A percentile compares a stretch with the other conserved stretches of the same genome.
Evolutionary conservation across 2,329 filamentous ascomycete species (phyloP).

Genomic region (Fusarium solani-melongenae): DNA sequence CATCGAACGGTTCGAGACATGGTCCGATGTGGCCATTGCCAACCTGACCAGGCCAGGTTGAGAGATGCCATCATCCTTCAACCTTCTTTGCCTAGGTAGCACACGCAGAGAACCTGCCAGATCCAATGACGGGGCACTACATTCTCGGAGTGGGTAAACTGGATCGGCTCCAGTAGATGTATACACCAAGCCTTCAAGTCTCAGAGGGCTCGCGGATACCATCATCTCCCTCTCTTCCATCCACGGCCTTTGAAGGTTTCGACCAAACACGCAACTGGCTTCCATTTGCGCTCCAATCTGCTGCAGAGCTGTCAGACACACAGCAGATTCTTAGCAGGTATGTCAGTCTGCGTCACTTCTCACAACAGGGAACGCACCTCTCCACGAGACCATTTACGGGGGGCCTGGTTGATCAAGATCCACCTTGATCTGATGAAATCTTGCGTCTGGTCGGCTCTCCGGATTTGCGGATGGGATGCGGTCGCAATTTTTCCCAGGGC

Average conservation of each 20-base stretch:
- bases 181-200: not conserved
- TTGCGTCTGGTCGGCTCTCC: not conserved
- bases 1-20: not conserved
- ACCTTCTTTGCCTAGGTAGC: not conserved
- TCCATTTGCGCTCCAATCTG: not conserved
- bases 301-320: not conserved
- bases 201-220: not conserved
- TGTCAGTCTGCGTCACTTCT: not conserved
- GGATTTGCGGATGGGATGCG: not conserved
- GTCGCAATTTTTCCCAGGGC: not conserved
- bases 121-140: not conserved
- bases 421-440: conserved; percentile 3
- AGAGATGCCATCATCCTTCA: not conserved
- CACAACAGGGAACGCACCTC: not conserved
- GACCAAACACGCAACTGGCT: not conserved
- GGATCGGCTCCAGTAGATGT: not conserved
- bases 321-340: not conserved
- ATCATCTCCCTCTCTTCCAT: not conserved
- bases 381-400: not conserved
- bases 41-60: not conserved
- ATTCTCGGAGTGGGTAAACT: not conserved
- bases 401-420: not conserved
- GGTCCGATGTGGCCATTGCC: not conserved
- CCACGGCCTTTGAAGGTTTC: not conserved
- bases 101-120: not conserved